Evolutionary conservation across 306 rosid genomes (phyloP).

Genomic region (Cicer chorassanicum): DNA sequence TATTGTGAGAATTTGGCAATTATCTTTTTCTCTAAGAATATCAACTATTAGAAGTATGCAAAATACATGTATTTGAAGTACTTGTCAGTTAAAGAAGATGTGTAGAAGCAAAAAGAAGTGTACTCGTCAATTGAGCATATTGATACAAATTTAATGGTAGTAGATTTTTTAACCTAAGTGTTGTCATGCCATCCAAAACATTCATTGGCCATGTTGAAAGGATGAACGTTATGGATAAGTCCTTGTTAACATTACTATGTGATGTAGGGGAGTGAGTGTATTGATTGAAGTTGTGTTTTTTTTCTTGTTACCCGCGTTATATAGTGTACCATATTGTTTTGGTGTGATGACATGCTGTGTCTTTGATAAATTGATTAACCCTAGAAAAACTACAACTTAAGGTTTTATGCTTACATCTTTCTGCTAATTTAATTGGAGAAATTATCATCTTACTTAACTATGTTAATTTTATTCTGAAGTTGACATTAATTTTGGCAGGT

Average conservation of each 20-base stretch:
- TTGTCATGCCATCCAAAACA: background rate
- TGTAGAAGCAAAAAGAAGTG: too few relatives aligned
- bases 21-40: too few relatives aligned
- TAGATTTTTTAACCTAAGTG: background rate
- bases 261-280: background rate
- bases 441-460: slow-evolving; percentile 30
- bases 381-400: background rate
- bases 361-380: slow-evolving; percentile 1
- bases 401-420: slow-evolving; percentile 9
- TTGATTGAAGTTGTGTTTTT: too few relatives aligned
- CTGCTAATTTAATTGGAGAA: slow-evolving; percentile 22
- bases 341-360: background rate
- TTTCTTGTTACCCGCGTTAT: background rate
- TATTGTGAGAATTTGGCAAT: too few relatives aligned
- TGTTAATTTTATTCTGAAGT: slow-evolving; percentile 10
- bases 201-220: background rate
- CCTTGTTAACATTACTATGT: background rate
- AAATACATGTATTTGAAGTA: too few relatives aligned
- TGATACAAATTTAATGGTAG: background rate
- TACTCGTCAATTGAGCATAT: background rate
- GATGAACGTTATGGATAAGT: background rate
- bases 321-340: background rate
- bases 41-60: too few relatives aligned
- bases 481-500: slow-evolving; percentile 59
- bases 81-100: too few relatives aligned